Evolutionary conservation across 257 asterid species (phyloP).

Genomic region (Echium plantagineum): DNA sequence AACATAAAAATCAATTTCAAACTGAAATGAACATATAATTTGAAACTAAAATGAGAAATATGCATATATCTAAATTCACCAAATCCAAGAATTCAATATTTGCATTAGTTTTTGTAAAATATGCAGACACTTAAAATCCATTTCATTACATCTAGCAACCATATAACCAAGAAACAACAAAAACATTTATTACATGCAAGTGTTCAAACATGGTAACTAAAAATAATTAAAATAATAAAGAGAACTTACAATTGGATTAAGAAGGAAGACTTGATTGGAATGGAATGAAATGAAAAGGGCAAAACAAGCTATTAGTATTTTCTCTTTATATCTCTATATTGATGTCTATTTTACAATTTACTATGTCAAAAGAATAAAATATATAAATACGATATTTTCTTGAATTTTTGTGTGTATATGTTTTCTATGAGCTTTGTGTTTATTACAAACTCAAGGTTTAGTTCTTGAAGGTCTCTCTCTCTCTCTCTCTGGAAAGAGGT

Average conservation of each 20-base stretch:
- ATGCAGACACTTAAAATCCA: constrained; percentile 42
- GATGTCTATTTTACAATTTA: background rate
- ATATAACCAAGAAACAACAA: background rate
- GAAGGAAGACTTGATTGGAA: constrained; percentile 35
- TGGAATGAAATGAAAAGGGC: constrained; percentile 22
- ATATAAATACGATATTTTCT: background rate
- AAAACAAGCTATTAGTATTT: constrained; percentile 16
- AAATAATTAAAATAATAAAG: constrained; percentile 7
- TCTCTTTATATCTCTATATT: constrained; percentile 9
- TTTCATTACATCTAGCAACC: background rate
- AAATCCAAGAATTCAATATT: constrained; percentile 23
- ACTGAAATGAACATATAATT: constrained; percentile 12
- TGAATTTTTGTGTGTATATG: background rate
- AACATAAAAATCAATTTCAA: constrained; percentile 14
- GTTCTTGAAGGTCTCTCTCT: background rate
- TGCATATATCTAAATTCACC: constrained; percentile 18
- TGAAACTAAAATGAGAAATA: constrained; percentile 48
- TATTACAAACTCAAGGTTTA: constrained; percentile 23
- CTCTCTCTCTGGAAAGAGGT: background rate
- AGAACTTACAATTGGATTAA: constrained; percentile 64
- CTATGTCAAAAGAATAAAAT: constrained; percentile 13
- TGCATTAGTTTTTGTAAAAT: constrained; percentile 26
- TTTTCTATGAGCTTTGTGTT: constrained; percentile 12
- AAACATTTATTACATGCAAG: background rate
- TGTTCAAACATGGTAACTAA: background rate